Conservation (phyloP, 1,139 yeast genomes). For the Pichia sp. region DNA sequence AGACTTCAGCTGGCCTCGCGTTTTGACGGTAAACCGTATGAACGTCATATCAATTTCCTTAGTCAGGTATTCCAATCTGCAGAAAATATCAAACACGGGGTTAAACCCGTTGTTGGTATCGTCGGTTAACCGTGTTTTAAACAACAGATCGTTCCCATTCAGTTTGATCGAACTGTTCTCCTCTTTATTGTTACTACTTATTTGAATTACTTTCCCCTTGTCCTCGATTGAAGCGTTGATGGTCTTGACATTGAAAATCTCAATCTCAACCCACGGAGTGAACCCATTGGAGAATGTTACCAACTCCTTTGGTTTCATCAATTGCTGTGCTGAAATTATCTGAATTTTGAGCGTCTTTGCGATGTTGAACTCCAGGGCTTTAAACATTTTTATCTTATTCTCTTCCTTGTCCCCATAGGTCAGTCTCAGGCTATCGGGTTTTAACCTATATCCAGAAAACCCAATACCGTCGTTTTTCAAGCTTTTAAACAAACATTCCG, state of each 20-base stretch:
- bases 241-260: slow-evolving; percentile 37
- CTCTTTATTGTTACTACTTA: neutral
- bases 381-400: slow-evolving; percentile 10
- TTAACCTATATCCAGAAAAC: slow-evolving; percentile 66
- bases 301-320: slow-evolving; percentile 55
- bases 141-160: neutral
- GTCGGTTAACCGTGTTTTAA: neutral
- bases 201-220: neutral
- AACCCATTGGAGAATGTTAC: slow-evolving; percentile 34
- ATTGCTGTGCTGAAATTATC: slow-evolving; percentile 77
- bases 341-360: slow-evolving; percentile 30
- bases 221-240: slow-evolving; percentile 3
- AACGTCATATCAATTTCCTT: slow-evolving; percentile 38
- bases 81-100: slow-evolving; percentile 66
- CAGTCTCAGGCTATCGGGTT: slow-evolving; percentile 37
- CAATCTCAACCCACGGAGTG: slow-evolving; percentile 53
- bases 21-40: slow-evolving; percentile 40
- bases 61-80: slow-evolving; percentile 37
- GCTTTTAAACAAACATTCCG: slow-evolving; percentile 66
- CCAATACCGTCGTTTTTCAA: slow-evolving; percentile 24
- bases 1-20: neutral
- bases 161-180: neutral
- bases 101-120: slow-evolving; percentile 62
- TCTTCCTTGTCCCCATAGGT: slow-evolving; percentile 12
- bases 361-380: slow-evolving; percentile 10